Base-by-base conservation (phyloP, 306 rosid genomes). In the Vigna nakashimae region DNA sequence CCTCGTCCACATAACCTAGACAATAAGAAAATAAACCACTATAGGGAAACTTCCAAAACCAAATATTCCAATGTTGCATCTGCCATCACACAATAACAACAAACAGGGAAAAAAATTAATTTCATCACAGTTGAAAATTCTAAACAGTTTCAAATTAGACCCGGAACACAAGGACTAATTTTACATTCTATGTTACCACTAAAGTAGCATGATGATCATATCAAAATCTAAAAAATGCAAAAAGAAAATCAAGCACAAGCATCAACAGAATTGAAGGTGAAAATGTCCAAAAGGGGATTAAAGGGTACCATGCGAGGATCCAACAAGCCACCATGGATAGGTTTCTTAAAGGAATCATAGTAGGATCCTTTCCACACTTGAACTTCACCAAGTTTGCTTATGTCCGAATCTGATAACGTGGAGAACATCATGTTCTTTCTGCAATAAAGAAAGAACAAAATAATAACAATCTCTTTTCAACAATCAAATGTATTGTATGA, bases 241-340 rank as follows among this genome's bases (percentile, higher is more conserved):
- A 16, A 26, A 34, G 48, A 6, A 34, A 62, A 6, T n/a, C 14
- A 48, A 16, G 69, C 17, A 42, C 17, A 48, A 57, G 49, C 38
- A 60, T 69, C 42, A 75, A 75, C 20, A 48, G 32, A 71, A 53
- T 7, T 12, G 30, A 4, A 46, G 17, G 7, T 36, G 26, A 77
- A 20, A 28, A 16, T 9, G n/a, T 10, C 4, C 12, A 18, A 64
- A 45, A 6, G 56, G 20, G 26, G 36, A 56, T 6, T 42, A 57
- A 22, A 69, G 17, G 8, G 55, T 91, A 94, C 98, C 98, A 94
- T 80, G 78, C 83, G 89, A 17, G 94, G 76, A 75, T 94, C 98
- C 96, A 94, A 83, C 75, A 94, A 88, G 74, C 97, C 98, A 56
- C 86, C 87, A 3, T 56, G 62, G 1, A 81, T 20, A 6, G 94